Base-by-base conservation (phyloP, 306 rosid species). In the Erythrophleum fordii region DNA sequence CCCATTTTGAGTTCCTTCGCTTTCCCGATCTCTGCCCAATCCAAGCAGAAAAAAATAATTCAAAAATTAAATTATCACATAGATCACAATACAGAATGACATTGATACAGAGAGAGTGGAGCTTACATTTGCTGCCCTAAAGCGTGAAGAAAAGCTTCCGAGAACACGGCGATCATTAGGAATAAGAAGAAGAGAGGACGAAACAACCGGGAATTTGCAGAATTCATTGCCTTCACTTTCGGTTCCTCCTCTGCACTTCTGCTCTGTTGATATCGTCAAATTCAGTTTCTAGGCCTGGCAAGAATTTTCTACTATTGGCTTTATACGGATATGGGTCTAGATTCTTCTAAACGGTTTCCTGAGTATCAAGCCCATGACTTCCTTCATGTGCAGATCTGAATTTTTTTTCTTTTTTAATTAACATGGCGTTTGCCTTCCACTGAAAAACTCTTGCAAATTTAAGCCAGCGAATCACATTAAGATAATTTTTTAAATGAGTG, bases 61-160 rank as follows among this genome's bases (percentile, higher is more conserved):
- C 0, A 81, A 79, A 26, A 23, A 26, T 12, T 22, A 29, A 31
- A 51, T 82, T 84, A 69, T 71, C 51, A 69, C 45, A 76, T 59
- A 41, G 64, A 82, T 66, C 86, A 68, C n/a, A 6, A 68, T 22
- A 41, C 73, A 68, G 53, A 68, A 42, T 22, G 29, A 68, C 12
- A 26, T 42, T 42, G 73, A 68, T 2, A 41, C 35, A 42, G 70
- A 72, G 77, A 55, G 62, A 44, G 35, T 41, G 26, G 5, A 41
- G 20, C 53, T 41, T 85, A 94, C 98, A 77, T 66, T 81, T 84
- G 81, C 23, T 77, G 83, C 56, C 71, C 88, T 35, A 74, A 85
- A 72, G 84, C 85, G 69, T 52, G 81, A 74, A 84, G 79, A 20
- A 72, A 65, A 53, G 84, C 41, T 44, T 73, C 65, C 0, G 80